A percentile compares a stretch with the other conserved stretches of the same genome.
These are phyloP conservation scores for Bromus sterilis DNA, from an alignment of 176 grass and related monocot species.

Conservation along the genomic window DNA sequence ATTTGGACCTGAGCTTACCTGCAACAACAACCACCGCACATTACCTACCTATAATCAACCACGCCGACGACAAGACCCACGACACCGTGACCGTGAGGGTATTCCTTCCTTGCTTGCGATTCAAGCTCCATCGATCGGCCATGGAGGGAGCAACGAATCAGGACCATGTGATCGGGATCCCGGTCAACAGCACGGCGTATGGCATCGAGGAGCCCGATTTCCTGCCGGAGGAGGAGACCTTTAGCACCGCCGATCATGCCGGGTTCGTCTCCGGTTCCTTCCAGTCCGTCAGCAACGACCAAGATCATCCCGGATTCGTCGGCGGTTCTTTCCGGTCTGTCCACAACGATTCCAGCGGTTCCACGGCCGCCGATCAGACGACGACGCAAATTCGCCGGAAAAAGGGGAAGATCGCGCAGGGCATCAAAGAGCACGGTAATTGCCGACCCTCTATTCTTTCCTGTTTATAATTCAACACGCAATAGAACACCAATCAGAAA, in stretches of 20 bases:
- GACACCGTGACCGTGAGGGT: too few relatives aligned
- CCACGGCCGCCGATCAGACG: constrained; percentile 3
- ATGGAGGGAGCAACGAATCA: constrained; percentile 32
- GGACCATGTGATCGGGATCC: constrained; percentile 70
- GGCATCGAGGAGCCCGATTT: constrained; percentile 59
- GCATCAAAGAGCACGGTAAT: constrained; percentile 81
- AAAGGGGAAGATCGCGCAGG: constrained; percentile 48
- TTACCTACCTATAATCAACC: too few relatives aligned
- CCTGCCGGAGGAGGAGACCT: constrained; percentile 5
- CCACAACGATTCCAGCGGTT: neutral
- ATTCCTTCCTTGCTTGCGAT: neutral
- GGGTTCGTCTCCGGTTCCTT: constrained; percentile 14
- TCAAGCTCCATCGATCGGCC: neutral
- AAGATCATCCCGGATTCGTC: constrained; percentile 8
- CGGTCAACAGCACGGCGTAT: constrained; percentile 47
- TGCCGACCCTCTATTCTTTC: neutral
- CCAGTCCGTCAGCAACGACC: neutral
- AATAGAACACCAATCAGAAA: neutral
- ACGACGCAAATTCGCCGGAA: constrained; percentile 40
- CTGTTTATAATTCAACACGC: neutral
- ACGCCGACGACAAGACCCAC: too few relatives aligned
- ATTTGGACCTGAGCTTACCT: constrained; percentile 33
- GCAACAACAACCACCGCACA: constrained; percentile 25
- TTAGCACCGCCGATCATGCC: constrained; percentile 5
- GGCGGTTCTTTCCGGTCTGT: constrained; percentile 4